A percentile compares a stretch with the other conserved stretches of the same genome.
Conservation (phyloP, 768 basidiomycete genomes). For the Mycena indigotica region DNA sequence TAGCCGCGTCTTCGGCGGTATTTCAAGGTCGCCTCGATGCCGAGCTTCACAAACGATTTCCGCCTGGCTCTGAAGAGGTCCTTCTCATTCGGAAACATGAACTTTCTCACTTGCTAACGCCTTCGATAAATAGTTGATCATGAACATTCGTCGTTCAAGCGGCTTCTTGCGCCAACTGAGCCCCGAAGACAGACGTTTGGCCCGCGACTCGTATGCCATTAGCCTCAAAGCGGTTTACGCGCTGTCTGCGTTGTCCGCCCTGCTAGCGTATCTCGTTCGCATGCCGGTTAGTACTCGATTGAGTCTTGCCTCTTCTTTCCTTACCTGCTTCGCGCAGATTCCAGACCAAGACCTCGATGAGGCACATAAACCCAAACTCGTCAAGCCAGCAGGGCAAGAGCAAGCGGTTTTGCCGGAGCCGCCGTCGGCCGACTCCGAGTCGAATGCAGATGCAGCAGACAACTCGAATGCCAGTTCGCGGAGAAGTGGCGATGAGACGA, state of each 20-base stretch:
- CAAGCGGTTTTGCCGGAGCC: no score
- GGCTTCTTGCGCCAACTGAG: conserved; percentile 48
- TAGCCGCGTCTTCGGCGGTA: conserved; percentile 59
- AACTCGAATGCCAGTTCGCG: no score
- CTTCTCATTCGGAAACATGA: not conserved
- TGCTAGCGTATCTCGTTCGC: conserved; percentile 54
- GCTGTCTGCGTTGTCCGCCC: conserved; percentile 51
- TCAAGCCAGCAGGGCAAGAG: no score
- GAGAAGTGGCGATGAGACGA: no score
- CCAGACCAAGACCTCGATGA: conserved; percentile 22
- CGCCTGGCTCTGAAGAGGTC: conserved; percentile 48
- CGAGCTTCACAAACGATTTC: conserved; percentile 50
- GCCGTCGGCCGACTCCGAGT: no score
- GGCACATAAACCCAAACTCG: no score
- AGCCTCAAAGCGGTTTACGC: conserved; percentile 56
- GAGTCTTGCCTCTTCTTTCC: not conserved
- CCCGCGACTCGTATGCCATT: conserved; percentile 55
- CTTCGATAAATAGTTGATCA: conserved; percentile 48
- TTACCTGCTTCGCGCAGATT: conserved; percentile 16
- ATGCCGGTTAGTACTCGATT: conserved; percentile 44
- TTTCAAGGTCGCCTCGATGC: conserved; percentile 55
- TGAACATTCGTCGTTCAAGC: conserved; percentile 54
- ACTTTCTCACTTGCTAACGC: conserved; percentile 11
- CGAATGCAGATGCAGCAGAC: no score
- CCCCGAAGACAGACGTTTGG: conserved; percentile 48